A percentile compares a stretch with the other conserved stretches of the same genome.
These are phyloP conservation scores for Harringtonia aguacate DNA, from an alignment of 2,329 filamentous ascomycete genomes.

Conservation along the genomic window DNA sequence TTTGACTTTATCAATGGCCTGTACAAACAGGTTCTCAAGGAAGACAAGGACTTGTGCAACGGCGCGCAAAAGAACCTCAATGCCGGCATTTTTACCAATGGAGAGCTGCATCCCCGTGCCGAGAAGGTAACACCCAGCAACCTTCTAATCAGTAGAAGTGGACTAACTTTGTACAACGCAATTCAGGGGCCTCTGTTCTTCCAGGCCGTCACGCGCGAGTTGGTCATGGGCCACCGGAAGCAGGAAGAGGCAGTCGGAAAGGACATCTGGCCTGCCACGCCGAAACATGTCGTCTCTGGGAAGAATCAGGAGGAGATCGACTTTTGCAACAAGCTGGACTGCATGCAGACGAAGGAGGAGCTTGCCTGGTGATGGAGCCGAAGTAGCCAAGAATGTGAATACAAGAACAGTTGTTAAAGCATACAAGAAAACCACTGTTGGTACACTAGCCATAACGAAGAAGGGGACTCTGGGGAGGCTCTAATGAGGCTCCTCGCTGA, in stretches of 20 bases:
- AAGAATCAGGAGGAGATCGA: background rate
- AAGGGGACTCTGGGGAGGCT: too few relatives aligned
- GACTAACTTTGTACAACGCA: background rate
- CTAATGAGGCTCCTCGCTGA: too few relatives aligned
- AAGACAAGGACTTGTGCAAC: slow-evolving; percentile 53
- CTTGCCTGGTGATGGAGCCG: background rate
- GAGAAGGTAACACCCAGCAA: too few relatives aligned
- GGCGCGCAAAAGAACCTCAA: slow-evolving; percentile 50
- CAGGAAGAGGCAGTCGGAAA: slow-evolving; percentile 11
- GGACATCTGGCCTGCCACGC: slow-evolving; percentile 14
- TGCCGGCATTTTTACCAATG: slow-evolving; percentile 50
- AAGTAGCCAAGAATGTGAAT: background rate
- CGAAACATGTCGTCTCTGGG: background rate
- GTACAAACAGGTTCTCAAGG: slow-evolving; percentile 53
- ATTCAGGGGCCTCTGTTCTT: slow-evolving; percentile 38
- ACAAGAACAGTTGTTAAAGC: background rate
- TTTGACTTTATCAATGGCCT: slow-evolving; percentile 34
- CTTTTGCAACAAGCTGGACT: background rate
- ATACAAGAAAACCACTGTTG: too few relatives aligned
- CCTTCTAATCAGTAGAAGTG: too few relatives aligned
- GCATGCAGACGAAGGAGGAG: background rate
- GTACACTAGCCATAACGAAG: too few relatives aligned
- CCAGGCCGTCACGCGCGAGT: slow-evolving; percentile 16
- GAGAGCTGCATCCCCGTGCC: slow-evolving; percentile 49
- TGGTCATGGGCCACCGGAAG: slow-evolving; percentile 17